These are phyloP conservation scores for Casuarina glauca DNA, from an alignment of 306 rosid genomes.

Conservation along the genomic window DNA sequence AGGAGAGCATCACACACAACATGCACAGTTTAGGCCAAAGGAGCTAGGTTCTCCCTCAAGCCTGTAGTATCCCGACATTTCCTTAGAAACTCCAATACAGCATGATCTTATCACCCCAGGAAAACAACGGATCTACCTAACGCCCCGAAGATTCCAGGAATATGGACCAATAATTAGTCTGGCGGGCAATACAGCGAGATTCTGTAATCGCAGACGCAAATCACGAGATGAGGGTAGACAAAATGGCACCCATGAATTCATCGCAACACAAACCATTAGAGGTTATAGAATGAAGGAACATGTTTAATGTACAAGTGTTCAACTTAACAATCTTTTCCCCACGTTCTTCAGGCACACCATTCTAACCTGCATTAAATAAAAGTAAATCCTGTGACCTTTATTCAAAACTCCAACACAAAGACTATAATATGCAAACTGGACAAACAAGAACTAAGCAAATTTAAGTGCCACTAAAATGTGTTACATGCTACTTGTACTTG, in stretches of 20 bases:
- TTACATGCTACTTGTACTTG: background rate
- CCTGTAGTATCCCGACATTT: conserved; percentile 1
- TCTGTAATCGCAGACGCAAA: conserved; percentile 31
- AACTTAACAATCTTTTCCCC: background rate
- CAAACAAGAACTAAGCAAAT: background rate
- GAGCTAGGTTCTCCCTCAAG: conserved; percentile 23
- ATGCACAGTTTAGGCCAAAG: conserved; percentile 13
- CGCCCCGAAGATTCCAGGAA: conserved; percentile 17
- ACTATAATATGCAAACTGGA: background rate
- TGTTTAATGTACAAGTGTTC: conserved; percentile 1
- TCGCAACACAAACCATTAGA: conserved; percentile 33
- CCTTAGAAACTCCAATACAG: background rate
- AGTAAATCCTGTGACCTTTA: background rate
- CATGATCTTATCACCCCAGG: background rate
- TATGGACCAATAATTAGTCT: conserved; percentile 30
- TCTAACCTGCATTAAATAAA: conserved; percentile 17
- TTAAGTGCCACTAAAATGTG: too few relatives aligned
- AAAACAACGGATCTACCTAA: conserved; percentile 16
- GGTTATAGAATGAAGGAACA: background rate
- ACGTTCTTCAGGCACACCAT: background rate
- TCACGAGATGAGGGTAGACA: conserved; percentile 19
- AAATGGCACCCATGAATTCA: conserved; percentile 23
- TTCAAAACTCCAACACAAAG: background rate
- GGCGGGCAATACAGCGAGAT: conserved; percentile 40
- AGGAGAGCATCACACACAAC: conserved; percentile 23